phyloP scores from a whole-genome alignment of 2,329 filamentous ascomycete genomes.

The Talaromyces sp. region DNA sequence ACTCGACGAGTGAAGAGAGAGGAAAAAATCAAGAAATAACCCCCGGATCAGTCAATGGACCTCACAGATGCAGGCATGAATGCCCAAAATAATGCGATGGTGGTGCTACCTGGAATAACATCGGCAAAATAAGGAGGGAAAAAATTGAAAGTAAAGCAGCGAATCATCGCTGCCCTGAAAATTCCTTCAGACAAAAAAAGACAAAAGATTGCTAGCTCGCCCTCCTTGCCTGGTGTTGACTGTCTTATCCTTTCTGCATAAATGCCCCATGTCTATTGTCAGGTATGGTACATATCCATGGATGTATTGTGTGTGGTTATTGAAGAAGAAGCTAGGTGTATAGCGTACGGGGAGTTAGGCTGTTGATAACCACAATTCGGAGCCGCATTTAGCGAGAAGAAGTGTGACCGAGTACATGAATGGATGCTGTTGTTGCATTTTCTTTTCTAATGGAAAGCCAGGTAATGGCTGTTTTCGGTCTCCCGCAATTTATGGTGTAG shows the following conservation, averaged over 20 bases:
- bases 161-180: constrained; percentile 25
- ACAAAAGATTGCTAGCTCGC: constrained; percentile 2
- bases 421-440: constrained; percentile 9
- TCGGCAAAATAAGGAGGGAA: constrained; percentile 6
- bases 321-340: not conserved
- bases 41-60: constrained; percentile 11
- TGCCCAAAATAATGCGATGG: constrained; percentile 34
- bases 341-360: not conserved
- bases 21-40: not conserved
- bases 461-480: constrained; percentile 11
- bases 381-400: constrained; percentile 1
- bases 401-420: not conserved
- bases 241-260: constrained; percentile 6
- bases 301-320: not conserved
- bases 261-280: constrained; percentile 10
- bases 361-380: not conserved
- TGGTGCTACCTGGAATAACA: not conserved
- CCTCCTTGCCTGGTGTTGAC: constrained; percentile 25
- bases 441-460: not conserved
- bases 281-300: not conserved
- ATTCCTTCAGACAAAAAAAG: not conserved
- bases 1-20: not conserved
- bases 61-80: constrained; percentile 33
- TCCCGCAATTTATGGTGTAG: not conserved
- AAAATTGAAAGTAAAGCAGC: constrained; percentile 22